These are phyloP conservation scores for Hygrophila difformis DNA, from an alignment of 257 asterid species.

Conservation along the genomic window DNA sequence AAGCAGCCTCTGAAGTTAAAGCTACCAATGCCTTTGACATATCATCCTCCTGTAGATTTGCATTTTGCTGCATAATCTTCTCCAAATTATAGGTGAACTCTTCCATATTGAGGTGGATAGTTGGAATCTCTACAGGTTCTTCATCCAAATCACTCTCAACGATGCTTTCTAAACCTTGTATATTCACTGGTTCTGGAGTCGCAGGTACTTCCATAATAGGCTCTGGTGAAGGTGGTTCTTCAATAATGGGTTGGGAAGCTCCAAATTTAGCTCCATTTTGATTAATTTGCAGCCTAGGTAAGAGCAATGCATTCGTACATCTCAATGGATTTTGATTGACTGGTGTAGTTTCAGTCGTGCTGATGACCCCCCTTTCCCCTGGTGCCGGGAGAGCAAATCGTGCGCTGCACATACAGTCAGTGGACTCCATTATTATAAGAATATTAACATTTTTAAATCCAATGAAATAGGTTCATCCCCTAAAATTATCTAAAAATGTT, in stretches of 20 bases:
- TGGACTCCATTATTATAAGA: conserved; percentile 4
- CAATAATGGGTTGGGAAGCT: conserved; percentile 53
- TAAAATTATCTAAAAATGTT: too few relatives aligned
- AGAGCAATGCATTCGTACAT: conserved; percentile 39
- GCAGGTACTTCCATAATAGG: conserved; percentile 60
- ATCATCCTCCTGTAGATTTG: conserved; percentile 51
- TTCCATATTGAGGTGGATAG: conserved; percentile 73
- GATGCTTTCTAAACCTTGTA: conserved; percentile 36
- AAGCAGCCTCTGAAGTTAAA: conserved; percentile 75
- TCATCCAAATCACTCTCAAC: conserved; percentile 49
- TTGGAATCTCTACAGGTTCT: conserved; percentile 77
- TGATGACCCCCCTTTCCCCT: conserved; percentile 42
- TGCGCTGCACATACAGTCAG: conserved; percentile 50
- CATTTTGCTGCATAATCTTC: conserved; percentile 49
- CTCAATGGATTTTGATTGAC: conserved; percentile 32
- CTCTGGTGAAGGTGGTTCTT: conserved; percentile 56
- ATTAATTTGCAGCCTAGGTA: conserved; percentile 44
- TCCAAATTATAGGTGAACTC: conserved; percentile 73
- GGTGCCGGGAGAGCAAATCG: conserved; percentile 92
- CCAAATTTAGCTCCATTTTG: conserved; percentile 20
- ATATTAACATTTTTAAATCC: too few relatives aligned
- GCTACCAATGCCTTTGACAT: conserved; percentile 84
- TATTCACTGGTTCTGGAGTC: conserved; percentile 56
- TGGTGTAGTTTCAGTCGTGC: conserved; percentile 34
- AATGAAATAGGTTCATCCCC: too few relatives aligned